phyloP scores from a whole-genome alignment of 768 basidiomycete species.

The Serendipita indica region DNA sequence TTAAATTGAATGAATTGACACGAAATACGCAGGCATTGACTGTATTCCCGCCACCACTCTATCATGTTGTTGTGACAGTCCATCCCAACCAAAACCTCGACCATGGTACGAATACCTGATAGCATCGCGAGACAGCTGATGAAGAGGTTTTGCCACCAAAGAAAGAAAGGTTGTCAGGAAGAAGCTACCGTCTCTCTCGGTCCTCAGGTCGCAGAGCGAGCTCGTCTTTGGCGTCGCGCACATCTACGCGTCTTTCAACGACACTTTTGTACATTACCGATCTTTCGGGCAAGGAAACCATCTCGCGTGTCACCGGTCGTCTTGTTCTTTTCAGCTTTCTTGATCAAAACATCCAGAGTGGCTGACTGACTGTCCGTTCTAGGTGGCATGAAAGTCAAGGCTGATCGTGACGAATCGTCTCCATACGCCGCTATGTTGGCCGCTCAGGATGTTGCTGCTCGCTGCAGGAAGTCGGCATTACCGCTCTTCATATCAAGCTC shows the following conservation, averaged over 20 bases:
- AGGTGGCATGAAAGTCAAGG: conserved; percentile 99
- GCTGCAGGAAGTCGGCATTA: conserved; percentile 98
- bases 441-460: conserved; percentile 88
- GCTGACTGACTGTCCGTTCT: no score
- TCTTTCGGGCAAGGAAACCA: conserved; percentile 97
- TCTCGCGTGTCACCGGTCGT: conserved; percentile 89
- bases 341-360: no score
- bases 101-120: no score
- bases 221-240: conserved; percentile 96
- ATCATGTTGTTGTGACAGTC: no score
- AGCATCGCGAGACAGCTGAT: no score
- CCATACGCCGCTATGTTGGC: conserved; percentile 97
- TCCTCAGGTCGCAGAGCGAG: conserved; percentile 91
- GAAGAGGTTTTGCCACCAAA: conserved; percentile 60
- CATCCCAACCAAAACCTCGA: no score
- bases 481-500: conserved; percentile 97
- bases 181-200: conserved; percentile 82
- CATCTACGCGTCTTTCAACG: conserved; percentile 99
- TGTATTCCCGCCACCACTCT: no score
- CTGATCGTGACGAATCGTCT: conserved; percentile 98
- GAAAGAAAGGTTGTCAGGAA: conserved; percentile 68
- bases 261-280: conserved; percentile 99
- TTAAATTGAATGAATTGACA: no score
- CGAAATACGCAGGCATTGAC: no score
- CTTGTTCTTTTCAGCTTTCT: not conserved